Percentiles rank a stretch among this genome's conserved stretches.
phyloP scores from a whole-genome alignment of 202 grass and related monocot genomes.

The Cymbopogon flexuosus region DNA sequence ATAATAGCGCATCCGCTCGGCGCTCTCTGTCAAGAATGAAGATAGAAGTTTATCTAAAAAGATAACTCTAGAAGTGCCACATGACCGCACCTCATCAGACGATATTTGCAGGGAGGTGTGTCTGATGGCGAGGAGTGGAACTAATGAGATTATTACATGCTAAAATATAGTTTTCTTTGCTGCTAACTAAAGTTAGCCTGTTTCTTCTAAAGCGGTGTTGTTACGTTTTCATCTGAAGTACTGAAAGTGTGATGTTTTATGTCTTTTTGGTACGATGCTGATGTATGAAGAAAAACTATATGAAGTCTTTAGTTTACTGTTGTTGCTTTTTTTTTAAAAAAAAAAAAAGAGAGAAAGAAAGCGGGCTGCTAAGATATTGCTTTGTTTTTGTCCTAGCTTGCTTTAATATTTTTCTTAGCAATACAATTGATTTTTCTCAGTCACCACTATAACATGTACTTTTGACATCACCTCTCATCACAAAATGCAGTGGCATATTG shows the following conservation, averaged over 20 bases:
- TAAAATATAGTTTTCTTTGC: slow-evolving; percentile 22
- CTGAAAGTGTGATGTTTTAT: slow-evolving; percentile 1
- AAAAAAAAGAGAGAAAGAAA: background rate
- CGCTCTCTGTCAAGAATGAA: slow-evolving; percentile 18
- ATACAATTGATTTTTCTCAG: background rate
- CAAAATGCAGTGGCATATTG: background rate
- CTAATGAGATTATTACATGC: background rate
- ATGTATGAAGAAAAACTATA: slow-evolving; percentile 20
- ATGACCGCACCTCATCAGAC: background rate
- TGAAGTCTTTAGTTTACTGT: background rate
- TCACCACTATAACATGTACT: background rate
- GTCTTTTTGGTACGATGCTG: background rate
- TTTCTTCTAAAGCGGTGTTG: slow-evolving; percentile 12
- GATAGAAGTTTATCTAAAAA: too few relatives aligned
- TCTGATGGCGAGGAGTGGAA: slow-evolving; percentile 5
- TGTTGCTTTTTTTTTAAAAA: background rate
- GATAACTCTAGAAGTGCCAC: slow-evolving; percentile 20
- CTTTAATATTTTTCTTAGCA: background rate
- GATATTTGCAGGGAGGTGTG: background rate
- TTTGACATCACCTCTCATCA: slow-evolving; percentile 22
- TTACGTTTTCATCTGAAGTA: background rate
- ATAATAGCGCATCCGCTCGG: background rate
- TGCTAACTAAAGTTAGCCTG: slow-evolving; percentile 29
- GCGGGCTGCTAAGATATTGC: slow-evolving; percentile 22
- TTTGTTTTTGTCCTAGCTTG: background rate